Percentiles rank a stretch among this genome's conserved stretches.
These are phyloP conservation scores for Fusarium odoratissimum DNA, from an alignment of 2,329 filamentous ascomycete genomes.

Conservation along the genomic window DNA sequence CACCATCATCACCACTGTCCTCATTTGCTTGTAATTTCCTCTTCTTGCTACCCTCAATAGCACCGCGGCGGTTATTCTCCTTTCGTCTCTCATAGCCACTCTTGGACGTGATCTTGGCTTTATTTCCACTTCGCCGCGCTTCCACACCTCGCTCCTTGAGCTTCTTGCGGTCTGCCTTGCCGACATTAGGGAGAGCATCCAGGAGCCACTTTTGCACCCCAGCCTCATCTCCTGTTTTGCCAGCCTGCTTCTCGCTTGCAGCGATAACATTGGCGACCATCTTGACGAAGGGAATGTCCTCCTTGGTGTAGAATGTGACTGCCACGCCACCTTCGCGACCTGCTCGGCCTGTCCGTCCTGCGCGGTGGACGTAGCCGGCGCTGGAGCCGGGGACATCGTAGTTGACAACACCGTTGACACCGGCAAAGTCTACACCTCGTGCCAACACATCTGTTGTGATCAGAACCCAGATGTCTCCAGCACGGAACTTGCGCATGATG, in stretches of 20 bases:
- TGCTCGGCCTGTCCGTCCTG: constrained; percentile 89
- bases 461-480: constrained; percentile 93
- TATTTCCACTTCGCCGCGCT: constrained; percentile 63
- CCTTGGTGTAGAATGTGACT: constrained; percentile 94
- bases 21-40: constrained; percentile 55
- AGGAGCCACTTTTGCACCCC: constrained; percentile 87
- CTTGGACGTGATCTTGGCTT: constrained; percentile 82
- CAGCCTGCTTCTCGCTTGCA: constrained; percentile 78
- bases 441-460: constrained; percentile 96
- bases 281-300: constrained; percentile 90
- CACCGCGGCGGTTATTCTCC: constrained; percentile 74
- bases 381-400: constrained; percentile 96
- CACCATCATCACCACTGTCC: constrained; percentile 46
- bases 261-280: constrained; percentile 94
- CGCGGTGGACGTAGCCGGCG: constrained; percentile 91
- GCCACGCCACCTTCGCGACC: constrained; percentile 89
- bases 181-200: constrained; percentile 84
- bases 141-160: constrained; percentile 86
- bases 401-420: constrained; percentile 95
- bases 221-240: constrained; percentile 62
- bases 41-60: constrained; percentile 71
- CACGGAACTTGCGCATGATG: constrained; percentile 90
- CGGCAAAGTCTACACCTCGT: constrained; percentile 92
- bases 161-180: constrained; percentile 84
- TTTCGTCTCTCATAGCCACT: constrained; percentile 78